These are phyloP conservation scores for Excoecaria cochinchinensis DNA, from an alignment of 345 rosid genomes.

Conservation along the genomic window DNA sequence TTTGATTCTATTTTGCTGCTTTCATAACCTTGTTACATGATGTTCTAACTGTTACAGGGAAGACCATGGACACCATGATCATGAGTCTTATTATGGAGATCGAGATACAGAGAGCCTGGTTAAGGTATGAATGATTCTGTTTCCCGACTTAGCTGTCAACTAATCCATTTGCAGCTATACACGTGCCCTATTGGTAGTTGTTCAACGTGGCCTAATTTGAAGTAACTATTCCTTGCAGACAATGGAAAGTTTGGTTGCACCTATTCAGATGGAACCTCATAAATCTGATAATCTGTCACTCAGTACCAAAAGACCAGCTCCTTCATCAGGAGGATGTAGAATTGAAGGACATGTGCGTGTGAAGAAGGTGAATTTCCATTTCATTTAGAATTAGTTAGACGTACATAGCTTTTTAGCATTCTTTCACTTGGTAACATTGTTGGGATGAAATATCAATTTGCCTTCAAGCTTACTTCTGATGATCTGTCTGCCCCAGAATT, in stretches of 20 bases:
- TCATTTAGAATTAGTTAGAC: slow-evolving; percentile 9
- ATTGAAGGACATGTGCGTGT: slow-evolving; percentile 95
- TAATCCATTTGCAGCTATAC: not conserved
- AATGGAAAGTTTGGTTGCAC: slow-evolving; percentile 65
- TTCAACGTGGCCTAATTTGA: slow-evolving; percentile 6
- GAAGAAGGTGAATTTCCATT: slow-evolving; percentile 60
- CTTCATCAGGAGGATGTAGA: slow-evolving; percentile 88
- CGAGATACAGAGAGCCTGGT: slow-evolving; percentile 95
- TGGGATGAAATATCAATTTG: no score
- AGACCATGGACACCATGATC: slow-evolving; percentile 88
- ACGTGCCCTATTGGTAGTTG: not conserved
- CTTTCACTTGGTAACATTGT: not conserved
- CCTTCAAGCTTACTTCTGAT: no score
- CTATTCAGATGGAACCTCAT: slow-evolving; percentile 61
- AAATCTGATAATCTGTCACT: slow-evolving; percentile 40
- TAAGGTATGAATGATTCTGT: slow-evolving; percentile 47
- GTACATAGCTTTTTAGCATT: not conserved
- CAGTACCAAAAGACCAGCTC: slow-evolving; percentile 70
- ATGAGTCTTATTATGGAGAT: slow-evolving; percentile 98
- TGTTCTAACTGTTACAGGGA: slow-evolving; percentile 50
- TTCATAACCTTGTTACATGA: slow-evolving; percentile 17
- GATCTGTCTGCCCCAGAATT: no score
- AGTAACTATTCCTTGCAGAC: slow-evolving; percentile 47
- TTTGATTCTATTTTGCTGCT: not conserved
- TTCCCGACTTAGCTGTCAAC: not conserved